Percentiles rank a stretch among this genome's conserved stretches.
phyloP scores from a whole-genome alignment of 148 eudicot species.

The Agrostemma githago region DNA sequence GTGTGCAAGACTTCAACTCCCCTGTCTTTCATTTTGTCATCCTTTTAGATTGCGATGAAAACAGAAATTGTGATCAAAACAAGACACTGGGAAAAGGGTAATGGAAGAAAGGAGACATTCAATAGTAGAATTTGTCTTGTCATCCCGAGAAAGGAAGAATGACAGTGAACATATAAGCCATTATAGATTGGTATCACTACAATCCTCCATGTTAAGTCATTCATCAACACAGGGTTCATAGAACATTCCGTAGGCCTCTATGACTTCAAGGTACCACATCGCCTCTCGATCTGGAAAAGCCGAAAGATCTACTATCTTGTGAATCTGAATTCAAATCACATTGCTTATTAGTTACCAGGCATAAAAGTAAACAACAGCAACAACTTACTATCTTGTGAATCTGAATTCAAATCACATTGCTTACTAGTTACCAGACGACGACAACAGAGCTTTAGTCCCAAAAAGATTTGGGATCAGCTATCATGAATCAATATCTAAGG shows the following conservation, averaged over 20 bases:
- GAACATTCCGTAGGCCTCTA: constrained; percentile 77
- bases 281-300: constrained; percentile 73
- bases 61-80: neutral
- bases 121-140: neutral
- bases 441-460: no score
- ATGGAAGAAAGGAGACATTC: no score
- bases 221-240: constrained; percentile 48
- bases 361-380: neutral
- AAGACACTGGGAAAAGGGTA: neutral
- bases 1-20: no score
- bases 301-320: constrained; percentile 90
- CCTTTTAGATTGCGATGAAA: neutral
- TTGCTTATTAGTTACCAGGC: neutral
- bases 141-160: neutral
- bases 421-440: neutral
- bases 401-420: constrained; percentile 33
- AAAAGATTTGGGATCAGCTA: no score
- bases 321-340: constrained; percentile 49
- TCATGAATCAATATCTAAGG: no score
- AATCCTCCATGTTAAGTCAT: constrained; percentile 5
- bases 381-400: constrained; percentile 67
- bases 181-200: neutral
- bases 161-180: neutral
- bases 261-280: constrained; percentile 95
- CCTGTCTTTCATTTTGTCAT: neutral